These are phyloP conservation scores for Sophora flavescens DNA, from an alignment of 306 rosid genomes.

Conservation along the genomic window DNA sequence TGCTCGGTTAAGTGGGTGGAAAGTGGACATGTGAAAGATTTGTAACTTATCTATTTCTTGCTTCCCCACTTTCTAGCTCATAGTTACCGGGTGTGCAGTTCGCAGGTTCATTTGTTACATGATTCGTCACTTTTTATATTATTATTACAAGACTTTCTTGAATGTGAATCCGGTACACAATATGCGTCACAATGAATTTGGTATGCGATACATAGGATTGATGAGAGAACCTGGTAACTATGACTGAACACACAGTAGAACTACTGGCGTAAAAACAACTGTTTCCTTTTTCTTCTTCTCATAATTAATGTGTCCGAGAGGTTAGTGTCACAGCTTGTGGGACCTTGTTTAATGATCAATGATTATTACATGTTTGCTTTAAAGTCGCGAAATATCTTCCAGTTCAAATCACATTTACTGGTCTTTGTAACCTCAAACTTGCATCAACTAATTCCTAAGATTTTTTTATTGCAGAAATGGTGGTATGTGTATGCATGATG, in stretches of 20 bases:
- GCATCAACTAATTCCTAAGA: constrained; percentile 9
- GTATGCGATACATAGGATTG: too few species aligned
- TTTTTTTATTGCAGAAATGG: constrained; percentile 72
- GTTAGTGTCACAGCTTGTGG: neutral
- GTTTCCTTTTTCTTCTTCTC: too few species aligned
- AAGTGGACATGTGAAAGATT: constrained; percentile 6
- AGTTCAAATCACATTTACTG: neutral
- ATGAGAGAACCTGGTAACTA: too few species aligned
- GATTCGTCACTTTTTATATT: too few species aligned
- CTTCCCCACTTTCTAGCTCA: neutral
- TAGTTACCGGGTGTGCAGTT: too few species aligned
- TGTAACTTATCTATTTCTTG: neutral
- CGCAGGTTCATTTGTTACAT: too few species aligned
- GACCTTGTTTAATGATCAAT: neutral
- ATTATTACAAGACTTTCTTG: too few species aligned
- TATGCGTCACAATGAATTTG: too few species aligned
- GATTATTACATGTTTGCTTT: neutral
- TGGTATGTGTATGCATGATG: constrained; percentile 94
- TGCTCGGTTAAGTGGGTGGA: neutral
- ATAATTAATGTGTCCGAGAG: too few species aligned
- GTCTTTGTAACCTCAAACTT: neutral
- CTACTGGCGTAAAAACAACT: neutral
- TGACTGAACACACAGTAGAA: neutral
- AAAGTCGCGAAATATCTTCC: constrained; percentile 20
- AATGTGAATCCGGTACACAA: too few species aligned